Base-by-base conservation (phyloP, 2,329 filamentous ascomycete genomes). In the Ophiocordyceps camponoti-rufipedis region DNA sequence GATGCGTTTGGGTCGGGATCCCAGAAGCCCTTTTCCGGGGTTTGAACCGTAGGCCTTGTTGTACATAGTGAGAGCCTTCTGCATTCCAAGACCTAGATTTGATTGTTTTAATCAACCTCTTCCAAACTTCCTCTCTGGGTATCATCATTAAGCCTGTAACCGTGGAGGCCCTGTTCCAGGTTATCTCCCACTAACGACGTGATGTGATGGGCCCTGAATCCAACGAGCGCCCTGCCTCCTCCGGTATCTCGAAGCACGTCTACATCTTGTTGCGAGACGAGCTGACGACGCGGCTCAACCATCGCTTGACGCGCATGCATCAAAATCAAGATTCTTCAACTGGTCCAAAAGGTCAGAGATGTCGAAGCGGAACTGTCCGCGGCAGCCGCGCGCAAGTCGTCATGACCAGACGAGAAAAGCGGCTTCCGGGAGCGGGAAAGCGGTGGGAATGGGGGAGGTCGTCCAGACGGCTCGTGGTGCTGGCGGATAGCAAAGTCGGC, bases 61-160 rank as follows among this genome's bases (percentile, higher is more conserved):
- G 19, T 44, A 31, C 8, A 44, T 23, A 48, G 35, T 44, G 46
- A 42, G 42, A 18, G 40, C 39, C 42, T 41, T 45, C 14, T 16
- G 35, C 44, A 48, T 48, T 45, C 44, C 44, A 42, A 44, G 38
- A 45, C 46, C 42, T 45, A 45, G 44, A 45, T 47, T 44, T 45
- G 29, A 45, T 48, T 46, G 46, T 48, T 14, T 48, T 42, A 42
- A 45, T 47, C 43, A 44, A 47, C 41, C 47, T 44, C 31, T 43
- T 46, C 45, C 46, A 44, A 44, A 18, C 40, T 46, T 41, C 39
- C 49, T 44, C 41, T 40, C 46, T 48, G 46, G 49, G 46, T 47
- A 47, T 47, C 43, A 43, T 45, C 16, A 33, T 23, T 19, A 19
- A n/a, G 19, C 33, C 29, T 31, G 23, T 23, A 31, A 4, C 8